Percentiles rank a stretch among this genome's conserved stretches.
These are phyloP conservation scores for Suhomyces pyralidae DNA, from an alignment of 805 yeast genomes.

Conservation along the genomic window DNA sequence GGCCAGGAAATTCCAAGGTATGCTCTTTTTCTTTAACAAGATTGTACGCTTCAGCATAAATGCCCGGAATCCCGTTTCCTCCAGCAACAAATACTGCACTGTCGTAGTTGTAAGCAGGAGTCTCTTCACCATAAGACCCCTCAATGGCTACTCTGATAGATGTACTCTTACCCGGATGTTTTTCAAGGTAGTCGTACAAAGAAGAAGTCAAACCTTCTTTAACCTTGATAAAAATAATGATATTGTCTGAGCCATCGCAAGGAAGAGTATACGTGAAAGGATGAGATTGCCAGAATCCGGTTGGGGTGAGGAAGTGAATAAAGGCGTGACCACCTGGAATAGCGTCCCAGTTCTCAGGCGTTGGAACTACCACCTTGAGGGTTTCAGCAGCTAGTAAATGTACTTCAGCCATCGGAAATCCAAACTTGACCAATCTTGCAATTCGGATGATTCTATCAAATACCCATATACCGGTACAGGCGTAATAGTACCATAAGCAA, in stretches of 20 bases:
- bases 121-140: conserved; percentile 56
- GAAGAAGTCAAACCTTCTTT: conserved; percentile 27
- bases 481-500: conserved; percentile 15
- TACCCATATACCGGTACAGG: conserved; percentile 21
- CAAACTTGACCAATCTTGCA: conserved; percentile 19
- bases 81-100: conserved; percentile 56
- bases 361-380: conserved; percentile 20
- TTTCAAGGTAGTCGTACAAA: conserved; percentile 29
- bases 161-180: conserved; percentile 31
- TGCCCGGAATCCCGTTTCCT: conserved; percentile 63
- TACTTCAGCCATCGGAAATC: conserved; percentile 21
- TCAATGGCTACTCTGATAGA: conserved; percentile 48
- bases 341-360: conserved; percentile 22
- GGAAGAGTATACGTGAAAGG: conserved; percentile 26
- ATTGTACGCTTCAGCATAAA: conserved; percentile 40
- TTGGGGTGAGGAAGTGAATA: conserved; percentile 23
- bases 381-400: conserved; percentile 23
- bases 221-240: conserved; percentile 21
- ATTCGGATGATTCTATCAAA: conserved; percentile 21
- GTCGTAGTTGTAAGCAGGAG: conserved; percentile 47
- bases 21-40: conserved; percentile 7
- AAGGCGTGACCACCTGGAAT: conserved; percentile 25
- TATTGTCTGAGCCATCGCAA: conserved; percentile 10
- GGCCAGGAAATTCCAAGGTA: background rate
- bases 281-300: conserved; percentile 32